Conservation (phyloP, 345 rosid genomes). For the Eucalyptus sp. region DNA sequence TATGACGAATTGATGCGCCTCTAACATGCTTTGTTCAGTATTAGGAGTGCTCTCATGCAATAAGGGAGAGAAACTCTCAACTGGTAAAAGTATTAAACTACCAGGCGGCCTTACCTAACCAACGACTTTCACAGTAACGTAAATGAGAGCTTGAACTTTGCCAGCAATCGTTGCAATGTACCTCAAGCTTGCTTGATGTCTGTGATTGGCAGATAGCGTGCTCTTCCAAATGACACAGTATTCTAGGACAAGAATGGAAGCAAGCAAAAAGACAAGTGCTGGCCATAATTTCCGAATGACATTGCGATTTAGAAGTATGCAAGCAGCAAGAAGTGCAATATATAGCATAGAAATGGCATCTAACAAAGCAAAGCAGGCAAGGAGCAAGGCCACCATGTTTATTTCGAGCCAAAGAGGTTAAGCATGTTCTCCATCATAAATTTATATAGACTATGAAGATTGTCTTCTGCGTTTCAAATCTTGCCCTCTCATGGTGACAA, state of each 20-base stretch:
- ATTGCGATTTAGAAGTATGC: conserved; percentile 48
- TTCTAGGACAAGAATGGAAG: too few species aligned
- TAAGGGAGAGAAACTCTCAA: too few species aligned
- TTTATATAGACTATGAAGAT: conserved; percentile 61
- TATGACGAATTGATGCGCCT: too few species aligned
- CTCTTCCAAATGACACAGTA: too few species aligned
- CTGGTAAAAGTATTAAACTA: too few species aligned
- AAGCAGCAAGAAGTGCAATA: conserved; percentile 70
- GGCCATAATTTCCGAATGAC: conserved; percentile 73
- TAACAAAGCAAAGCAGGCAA: conserved; percentile 81
- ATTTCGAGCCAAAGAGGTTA: conserved; percentile 88
- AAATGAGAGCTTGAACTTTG: too few species aligned
- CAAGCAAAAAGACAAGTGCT: not conserved
- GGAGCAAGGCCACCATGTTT: conserved; percentile 82
- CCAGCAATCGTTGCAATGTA: too few species aligned
- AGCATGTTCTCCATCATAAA: conserved; percentile 84
- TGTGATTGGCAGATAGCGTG: conserved; percentile 8
- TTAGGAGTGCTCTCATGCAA: too few species aligned
- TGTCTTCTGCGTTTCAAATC: conserved; percentile 71
- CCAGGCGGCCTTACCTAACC: too few species aligned
- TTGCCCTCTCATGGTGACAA: conserved; percentile 66
- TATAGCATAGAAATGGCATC: conserved; percentile 75
- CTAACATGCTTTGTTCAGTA: too few species aligned
- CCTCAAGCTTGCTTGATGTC: conserved; percentile 32
- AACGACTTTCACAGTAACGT: too few species aligned